Evolutionary conservation across 225 moss, liverwort and hornwort genomes (phyloP), one percentile per base, ranked within the genome.

Genomic region (Lunularia cruciata): DNA sequence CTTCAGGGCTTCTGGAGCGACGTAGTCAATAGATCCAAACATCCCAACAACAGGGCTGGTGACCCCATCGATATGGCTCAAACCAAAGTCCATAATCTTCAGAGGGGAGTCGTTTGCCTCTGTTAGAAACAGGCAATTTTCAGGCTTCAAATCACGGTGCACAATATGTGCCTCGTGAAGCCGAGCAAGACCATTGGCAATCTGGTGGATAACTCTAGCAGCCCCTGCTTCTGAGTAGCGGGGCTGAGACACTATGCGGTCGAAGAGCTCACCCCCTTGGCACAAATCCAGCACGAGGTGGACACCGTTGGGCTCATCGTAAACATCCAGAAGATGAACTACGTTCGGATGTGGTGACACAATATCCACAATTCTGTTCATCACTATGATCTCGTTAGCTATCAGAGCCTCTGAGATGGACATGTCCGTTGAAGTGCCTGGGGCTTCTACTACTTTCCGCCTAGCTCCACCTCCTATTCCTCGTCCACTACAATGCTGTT

Each of bases 331-430:
- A 8, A 81, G 64, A 69, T 76, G 68, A 16, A 81, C 61, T 15
- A 81, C 72, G 25, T 81, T 73, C 19, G 77, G 76, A 73, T 81
- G 76, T 12, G 81, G 81, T 32, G 81, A 68, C 57, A 81, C 73
- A 26, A 77, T 62, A 15, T 81, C 76, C 51, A 81, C 76, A 18
- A 81, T 77, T 57, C 83, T 81, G 74, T 68, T 79, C 94, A 91
- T 94, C n/a, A 94, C 91, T 15, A 91, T 53, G 62, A 94, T 89
- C 84, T 94, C 94, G 61, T 94, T 94, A 70, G 87, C 91, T 78
- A 94, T 81, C 36, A 94, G 75, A 56, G 87, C 82, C 67, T 91
- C 94, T 74, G 89, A 79, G 59, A 87, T 73, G 65, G 88, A 85
- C 70, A 90, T 69, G 71, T 72, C 61, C 13, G 54, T 22, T 54